Evolutionary conservation across 139 green algal species (phyloP), one percentile per base, ranked within the genome.

Genomic region (Monoraphidium neglectum): DNA sequence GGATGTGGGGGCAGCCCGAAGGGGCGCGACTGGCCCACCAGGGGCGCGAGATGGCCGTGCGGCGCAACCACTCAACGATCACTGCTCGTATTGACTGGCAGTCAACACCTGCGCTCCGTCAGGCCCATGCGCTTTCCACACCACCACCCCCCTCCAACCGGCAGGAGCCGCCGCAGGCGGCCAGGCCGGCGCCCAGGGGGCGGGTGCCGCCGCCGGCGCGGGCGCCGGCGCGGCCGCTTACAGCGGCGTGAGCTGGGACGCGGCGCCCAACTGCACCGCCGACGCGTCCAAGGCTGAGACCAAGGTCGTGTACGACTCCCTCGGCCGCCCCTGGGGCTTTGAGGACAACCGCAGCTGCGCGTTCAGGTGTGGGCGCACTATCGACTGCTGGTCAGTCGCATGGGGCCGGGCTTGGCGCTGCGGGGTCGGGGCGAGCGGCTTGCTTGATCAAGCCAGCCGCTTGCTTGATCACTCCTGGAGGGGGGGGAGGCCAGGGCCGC

Each of bases 331-430:
- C 16, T 74, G 67, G 67, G 67, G 67, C 67, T 74, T 5, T 1
- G 67, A 74, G 43, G 33, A 74, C 30, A 28, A 61, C 43, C 23
- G 4, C 28, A 74, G 67, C 43, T 74, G 67, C 51, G 67, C 67
- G 1, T 32, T 74, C 46, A 60, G 67, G 67, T 74, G 28, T 18
- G 38, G 21, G 64, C 35, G 23, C 21, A 32, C 35, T 40, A 32
- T 33, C 33, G 21, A 24, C 33, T 70, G 13, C 16, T 24, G 30
- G 23, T 54, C 10, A 28, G 64, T 13, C 13, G 64, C 23, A 21
- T 53, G 30, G 35, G 12, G 64, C 33, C 54, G 64, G 23, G n/a
- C 13, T 23, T 60, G 67, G 40, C 57, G 64, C 36, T 40, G 64
- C 26, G 24, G 33, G 12, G 24, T 30, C 32, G n/a, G 30, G 3